Percentiles rank a stretch among this genome's conserved stretches.
phyloP scores from a whole-genome alignment of 169 alveolate species.

The Cryptosporidium felis region DNA sequence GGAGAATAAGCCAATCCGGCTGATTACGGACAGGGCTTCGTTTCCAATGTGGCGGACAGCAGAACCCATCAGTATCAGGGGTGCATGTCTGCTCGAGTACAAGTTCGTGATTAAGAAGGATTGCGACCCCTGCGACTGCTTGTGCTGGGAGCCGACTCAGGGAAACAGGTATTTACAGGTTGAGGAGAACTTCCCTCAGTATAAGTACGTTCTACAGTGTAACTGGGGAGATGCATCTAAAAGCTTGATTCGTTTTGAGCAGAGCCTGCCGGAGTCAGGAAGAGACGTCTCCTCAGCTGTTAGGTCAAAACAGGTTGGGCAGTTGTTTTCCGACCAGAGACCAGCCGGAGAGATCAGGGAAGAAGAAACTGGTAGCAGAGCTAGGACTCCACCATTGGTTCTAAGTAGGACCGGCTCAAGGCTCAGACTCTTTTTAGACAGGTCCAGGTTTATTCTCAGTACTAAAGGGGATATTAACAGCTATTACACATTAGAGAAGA shows the following conservation, averaged over 20 bases:
- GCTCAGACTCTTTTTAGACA: slow-evolving; percentile 30
- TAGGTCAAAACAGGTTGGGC: background rate
- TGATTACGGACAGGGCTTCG: slow-evolving; percentile 73
- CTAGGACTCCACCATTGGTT: slow-evolving; percentile 24
- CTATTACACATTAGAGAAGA: slow-evolving; percentile 68
- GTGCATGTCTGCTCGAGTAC: slow-evolving; percentile 72
- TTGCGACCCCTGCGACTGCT: background rate
- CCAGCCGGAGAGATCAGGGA: background rate
- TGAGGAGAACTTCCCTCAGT: slow-evolving; percentile 51
- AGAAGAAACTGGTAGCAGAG: background rate
- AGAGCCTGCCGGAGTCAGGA: background rate
- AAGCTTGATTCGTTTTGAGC: slow-evolving; percentile 50
- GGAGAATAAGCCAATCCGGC: slow-evolving; percentile 41
- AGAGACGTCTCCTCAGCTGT: background rate
- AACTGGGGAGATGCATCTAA: slow-evolving; percentile 73
- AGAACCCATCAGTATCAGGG: slow-evolving; percentile 29
- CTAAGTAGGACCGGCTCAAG: slow-evolving; percentile 63
- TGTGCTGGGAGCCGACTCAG: slow-evolving; percentile 74
- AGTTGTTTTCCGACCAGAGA: background rate
- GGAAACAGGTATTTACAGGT: slow-evolving; percentile 72
- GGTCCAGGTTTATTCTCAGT: slow-evolving; percentile 72
- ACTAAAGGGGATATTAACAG: slow-evolving; percentile 73
- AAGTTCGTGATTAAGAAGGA: slow-evolving; percentile 71
- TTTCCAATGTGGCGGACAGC: slow-evolving; percentile 76
- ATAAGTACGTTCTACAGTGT: slow-evolving; percentile 29